phyloP scores from a whole-genome alignment of 495 filamentous ascomycete species.

The Lophium mytilinum region DNA sequence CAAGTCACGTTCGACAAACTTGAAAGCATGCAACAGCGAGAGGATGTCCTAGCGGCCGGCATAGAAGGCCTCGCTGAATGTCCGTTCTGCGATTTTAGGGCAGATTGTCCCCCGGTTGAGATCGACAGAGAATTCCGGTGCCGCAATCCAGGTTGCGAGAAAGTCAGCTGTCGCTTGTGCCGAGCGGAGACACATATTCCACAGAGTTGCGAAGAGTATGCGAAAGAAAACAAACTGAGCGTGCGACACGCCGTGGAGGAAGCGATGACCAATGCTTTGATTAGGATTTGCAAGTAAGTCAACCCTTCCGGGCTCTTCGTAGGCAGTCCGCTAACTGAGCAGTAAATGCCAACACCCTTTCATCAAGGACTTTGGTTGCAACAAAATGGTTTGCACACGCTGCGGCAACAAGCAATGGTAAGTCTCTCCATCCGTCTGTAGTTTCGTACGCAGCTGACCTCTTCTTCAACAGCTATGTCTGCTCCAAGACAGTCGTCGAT shows the following conservation, averaged over 20 bases:
- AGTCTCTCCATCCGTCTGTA: background rate
- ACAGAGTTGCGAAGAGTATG: slow-evolving; percentile 59
- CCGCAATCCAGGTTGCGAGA: slow-evolving; percentile 54
- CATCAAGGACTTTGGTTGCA: slow-evolving; percentile 74
- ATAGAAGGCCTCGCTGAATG: slow-evolving; percentile 42
- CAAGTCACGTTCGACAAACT: slow-evolving; percentile 49
- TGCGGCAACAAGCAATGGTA: slow-evolving; percentile 56
- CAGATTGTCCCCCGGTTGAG: slow-evolving; percentile 58
- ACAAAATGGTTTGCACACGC: slow-evolving; percentile 66
- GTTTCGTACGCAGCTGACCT: background rate
- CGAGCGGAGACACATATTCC: slow-evolving; percentile 66
- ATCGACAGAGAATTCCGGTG: slow-evolving; percentile 70
- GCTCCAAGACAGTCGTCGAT: slow-evolving; percentile 48
- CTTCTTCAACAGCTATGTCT: slow-evolving; percentile 49
- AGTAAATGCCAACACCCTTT: slow-evolving; percentile 47
- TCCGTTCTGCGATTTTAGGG: slow-evolving; percentile 78
- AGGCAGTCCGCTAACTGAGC: slow-evolving; percentile 18
- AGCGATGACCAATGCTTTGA: slow-evolving; percentile 71
- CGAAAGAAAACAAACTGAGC: slow-evolving; percentile 49
- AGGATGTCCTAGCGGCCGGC: slow-evolving; percentile 45
- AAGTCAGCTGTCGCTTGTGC: slow-evolving; percentile 67
- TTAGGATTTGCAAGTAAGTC: slow-evolving; percentile 64
- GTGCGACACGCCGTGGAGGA: slow-evolving; percentile 67
- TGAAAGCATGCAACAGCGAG: slow-evolving; percentile 60
- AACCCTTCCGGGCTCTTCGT: background rate